phyloP scores from a whole-genome alignment of 495 filamentous ascomycete species.

The Hypoxylon cercidicola region DNA sequence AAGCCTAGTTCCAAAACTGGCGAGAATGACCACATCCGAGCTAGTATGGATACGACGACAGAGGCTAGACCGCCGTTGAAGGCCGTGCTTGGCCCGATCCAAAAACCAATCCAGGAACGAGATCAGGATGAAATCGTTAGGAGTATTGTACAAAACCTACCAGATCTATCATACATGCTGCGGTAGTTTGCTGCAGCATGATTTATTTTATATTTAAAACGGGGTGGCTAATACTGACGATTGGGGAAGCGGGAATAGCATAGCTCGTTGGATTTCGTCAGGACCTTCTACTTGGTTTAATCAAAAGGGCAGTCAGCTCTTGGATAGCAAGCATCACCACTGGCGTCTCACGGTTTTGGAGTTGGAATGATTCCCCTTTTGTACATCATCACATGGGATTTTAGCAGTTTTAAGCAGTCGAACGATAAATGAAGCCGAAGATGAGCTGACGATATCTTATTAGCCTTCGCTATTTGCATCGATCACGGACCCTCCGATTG shows the following conservation, averaged over 20 bases:
- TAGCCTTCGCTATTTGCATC: neutral
- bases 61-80: constrained; percentile 5
- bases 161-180: constrained; percentile 67
- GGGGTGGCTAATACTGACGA: constrained; percentile 16
- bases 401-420: constrained; percentile 10
- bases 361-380: constrained; percentile 21
- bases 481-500: neutral
- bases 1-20: constrained; percentile 4
- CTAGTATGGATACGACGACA: constrained; percentile 1
- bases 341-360: constrained; percentile 26
- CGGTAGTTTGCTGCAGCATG: constrained; percentile 33
- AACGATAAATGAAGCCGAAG: constrained; percentile 15
- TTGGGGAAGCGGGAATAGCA: neutral
- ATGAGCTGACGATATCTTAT: constrained; percentile 11
- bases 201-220: constrained; percentile 16
- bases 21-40: constrained; percentile 13
- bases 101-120: constrained; percentile 35
- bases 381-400: constrained; percentile 22
- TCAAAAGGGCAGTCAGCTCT: constrained; percentile 25
- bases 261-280: constrained; percentile 11
- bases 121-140: constrained; percentile 50
- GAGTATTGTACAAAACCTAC: constrained; percentile 54
- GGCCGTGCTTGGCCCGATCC: constrained; percentile 26
- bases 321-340: constrained; percentile 28
- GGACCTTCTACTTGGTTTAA: constrained; percentile 24